Conservation (phyloP, 345 rosid species). For the Draba incana region DNA sequence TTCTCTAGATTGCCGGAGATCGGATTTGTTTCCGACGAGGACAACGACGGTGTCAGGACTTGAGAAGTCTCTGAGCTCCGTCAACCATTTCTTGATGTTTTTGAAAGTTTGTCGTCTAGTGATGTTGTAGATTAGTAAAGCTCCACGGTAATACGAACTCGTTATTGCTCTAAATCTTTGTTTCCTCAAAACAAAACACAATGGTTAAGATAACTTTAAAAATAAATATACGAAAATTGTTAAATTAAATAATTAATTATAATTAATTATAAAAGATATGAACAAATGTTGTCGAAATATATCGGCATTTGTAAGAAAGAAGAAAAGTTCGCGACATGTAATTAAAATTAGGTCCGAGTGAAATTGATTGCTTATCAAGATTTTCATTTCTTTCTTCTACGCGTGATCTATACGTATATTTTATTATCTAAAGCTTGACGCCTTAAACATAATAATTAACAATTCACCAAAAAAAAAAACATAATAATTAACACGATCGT, state of each 20-base stretch:
- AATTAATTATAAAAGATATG: neutral
- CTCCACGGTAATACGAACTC: conserved; percentile 89
- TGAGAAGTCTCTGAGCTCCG: conserved; percentile 62
- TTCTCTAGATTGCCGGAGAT: conserved; percentile 53
- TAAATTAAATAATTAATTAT: neutral
- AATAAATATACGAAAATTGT: neutral
- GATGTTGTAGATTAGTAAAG: conserved; percentile 76
- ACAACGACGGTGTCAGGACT: conserved; percentile 61
- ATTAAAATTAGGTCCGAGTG: conserved; percentile 36
- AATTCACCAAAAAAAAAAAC: no score
- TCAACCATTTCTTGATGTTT: conserved; percentile 66
- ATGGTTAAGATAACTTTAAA: neutral
- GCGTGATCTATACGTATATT: neutral
- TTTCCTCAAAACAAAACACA: conserved; percentile 1
- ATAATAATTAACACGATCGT: no score
- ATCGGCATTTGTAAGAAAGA: neutral
- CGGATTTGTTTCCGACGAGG: conserved; percentile 79
- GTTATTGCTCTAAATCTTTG: conserved; percentile 89
- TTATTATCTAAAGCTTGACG: no score
- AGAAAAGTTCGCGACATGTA: conserved; percentile 27
- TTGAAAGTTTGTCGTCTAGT: conserved; percentile 61
- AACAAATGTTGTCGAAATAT: neutral
- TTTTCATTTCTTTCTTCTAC: conserved; percentile 7
- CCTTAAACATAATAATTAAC: no score
- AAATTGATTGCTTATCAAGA: conserved; percentile 29